Conservation (phyloP, 441 rosid genomes). For the Mallotus japonicus region DNA sequence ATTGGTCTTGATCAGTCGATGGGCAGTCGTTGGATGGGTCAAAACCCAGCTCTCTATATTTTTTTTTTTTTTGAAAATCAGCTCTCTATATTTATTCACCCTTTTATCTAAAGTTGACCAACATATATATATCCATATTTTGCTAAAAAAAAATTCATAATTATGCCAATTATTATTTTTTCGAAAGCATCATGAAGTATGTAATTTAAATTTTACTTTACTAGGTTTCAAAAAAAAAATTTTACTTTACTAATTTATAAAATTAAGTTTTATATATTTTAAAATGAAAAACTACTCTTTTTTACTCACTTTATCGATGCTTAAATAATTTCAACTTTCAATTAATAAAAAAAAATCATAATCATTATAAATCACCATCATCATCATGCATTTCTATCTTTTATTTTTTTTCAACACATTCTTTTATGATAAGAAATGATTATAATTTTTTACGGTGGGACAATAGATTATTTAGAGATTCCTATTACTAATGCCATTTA, state of each 20-base stretch:
- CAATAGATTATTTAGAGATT: background rate
- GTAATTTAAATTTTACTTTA: too few species aligned
- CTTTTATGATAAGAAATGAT: constrained; percentile 2
- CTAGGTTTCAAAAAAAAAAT: too few species aligned
- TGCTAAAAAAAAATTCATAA: background rate
- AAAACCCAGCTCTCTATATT: constrained; percentile 23
- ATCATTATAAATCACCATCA: background rate
- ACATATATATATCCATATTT: background rate
- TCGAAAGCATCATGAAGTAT: too few species aligned
- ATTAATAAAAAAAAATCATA: too few species aligned
- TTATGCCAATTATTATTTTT: too few species aligned
- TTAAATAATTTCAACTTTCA: too few species aligned
- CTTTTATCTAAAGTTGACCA: constrained; percentile 11
- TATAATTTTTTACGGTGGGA: background rate
- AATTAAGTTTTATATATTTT: too few species aligned
- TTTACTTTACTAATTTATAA: too few species aligned
- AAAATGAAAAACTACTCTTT: too few species aligned
- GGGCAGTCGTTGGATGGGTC: constrained; percentile 30
- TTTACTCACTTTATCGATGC: too few species aligned
- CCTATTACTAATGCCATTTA: background rate
- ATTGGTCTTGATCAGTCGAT: constrained; percentile 38
- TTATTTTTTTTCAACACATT: background rate
- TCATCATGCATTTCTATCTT: background rate
- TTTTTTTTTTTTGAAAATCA: too few species aligned
- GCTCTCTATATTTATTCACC: background rate